Conservation (phyloP, 1,284 basidiomycete species). For the Puccinia novopanici region DNA sequence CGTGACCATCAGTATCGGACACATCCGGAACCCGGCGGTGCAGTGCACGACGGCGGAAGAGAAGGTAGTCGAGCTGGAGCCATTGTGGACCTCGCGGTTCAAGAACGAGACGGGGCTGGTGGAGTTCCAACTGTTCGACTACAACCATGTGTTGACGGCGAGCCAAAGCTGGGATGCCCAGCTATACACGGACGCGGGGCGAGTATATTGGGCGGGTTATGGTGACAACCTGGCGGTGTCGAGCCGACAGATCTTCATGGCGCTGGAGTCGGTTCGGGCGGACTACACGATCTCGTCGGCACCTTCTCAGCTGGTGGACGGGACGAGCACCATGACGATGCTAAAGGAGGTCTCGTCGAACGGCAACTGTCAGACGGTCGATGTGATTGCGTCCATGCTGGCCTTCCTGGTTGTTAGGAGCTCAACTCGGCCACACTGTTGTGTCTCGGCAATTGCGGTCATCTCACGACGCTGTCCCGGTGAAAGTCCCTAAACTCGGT, state of each 20-base stretch:
- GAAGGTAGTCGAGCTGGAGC: neutral
- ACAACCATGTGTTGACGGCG: conserved; percentile 62
- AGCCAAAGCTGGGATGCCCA: conserved; percentile 66
- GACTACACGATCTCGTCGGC: conserved; percentile 25
- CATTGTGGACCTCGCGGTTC: conserved; percentile 52
- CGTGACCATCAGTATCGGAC: conserved; percentile 66
- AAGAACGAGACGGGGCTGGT: conserved; percentile 61
- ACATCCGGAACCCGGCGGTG: conserved; percentile 67
- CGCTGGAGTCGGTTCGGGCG: conserved; percentile 61
- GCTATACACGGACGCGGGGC: conserved; percentile 51
- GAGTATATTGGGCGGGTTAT: conserved; percentile 64
- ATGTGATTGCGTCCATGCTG: conserved; percentile 61
- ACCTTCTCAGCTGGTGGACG: conserved; percentile 45
- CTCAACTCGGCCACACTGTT: too few species aligned
- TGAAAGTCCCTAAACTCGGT: too few species aligned
- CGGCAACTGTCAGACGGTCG: conserved; percentile 70
- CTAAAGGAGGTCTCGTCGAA: conserved; percentile 65
- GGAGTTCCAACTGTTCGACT: conserved; percentile 66
- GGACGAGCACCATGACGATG: conserved; percentile 48
- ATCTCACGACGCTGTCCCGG: too few species aligned
- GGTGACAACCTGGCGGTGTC: conserved; percentile 66
- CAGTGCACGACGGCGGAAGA: conserved; percentile 65
- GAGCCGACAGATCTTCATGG: conserved; percentile 67
- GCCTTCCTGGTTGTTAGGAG: conserved; percentile 25
- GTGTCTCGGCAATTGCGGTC: too few species aligned